Conservation (phyloP, 352 stramenopile genomes). For the Globisporangium mamillatum region DNA sequence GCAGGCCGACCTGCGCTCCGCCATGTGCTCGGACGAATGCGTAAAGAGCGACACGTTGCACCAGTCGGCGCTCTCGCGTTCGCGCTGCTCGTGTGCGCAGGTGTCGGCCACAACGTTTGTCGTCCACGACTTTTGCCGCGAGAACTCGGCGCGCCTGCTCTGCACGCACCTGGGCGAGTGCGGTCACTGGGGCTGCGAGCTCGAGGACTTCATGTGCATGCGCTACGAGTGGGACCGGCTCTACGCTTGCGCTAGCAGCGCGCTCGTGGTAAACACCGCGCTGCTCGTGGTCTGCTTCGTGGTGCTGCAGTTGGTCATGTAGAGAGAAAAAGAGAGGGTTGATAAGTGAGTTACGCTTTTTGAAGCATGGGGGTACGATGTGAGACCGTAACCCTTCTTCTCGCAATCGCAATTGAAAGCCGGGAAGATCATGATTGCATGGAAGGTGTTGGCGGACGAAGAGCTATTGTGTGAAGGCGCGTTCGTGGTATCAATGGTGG, state of each 20-base stretch:
- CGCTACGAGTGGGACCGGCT: slow-evolving; percentile 85
- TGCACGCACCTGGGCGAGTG: slow-evolving; percentile 87
- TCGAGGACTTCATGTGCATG: slow-evolving; percentile 90
- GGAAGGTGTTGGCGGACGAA: slow-evolving; percentile 33
- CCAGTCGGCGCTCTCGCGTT: slow-evolving; percentile 64
- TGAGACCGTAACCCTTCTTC: not conserved
- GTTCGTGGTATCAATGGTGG: slow-evolving; percentile 21
- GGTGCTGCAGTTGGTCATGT: slow-evolving; percentile 19
- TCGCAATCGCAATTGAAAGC: not conserved
- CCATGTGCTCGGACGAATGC: slow-evolving; percentile 70
- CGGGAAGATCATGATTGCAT: slow-evolving; percentile 22
- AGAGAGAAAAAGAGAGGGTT: not conserved
- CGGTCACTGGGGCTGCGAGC: slow-evolving; percentile 80
- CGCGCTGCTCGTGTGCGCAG: slow-evolving; percentile 78
- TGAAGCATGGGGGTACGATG: not conserved
- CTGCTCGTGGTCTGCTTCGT: slow-evolving; percentile 20
- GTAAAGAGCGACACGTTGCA: slow-evolving; percentile 76
- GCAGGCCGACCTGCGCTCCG: slow-evolving; percentile 63
- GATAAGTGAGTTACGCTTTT: slow-evolving; percentile 9
- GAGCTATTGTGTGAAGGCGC: slow-evolving; percentile 20
- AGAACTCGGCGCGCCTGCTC: slow-evolving; percentile 78
- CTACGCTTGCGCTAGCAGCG: slow-evolving; percentile 45
- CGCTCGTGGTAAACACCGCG: slow-evolving; percentile 7
- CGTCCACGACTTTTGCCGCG: slow-evolving; percentile 70
- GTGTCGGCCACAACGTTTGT: slow-evolving; percentile 72